Conservation (phyloP, 2,329 filamentous ascomycete species). For the Gnomoniopsis smithogilvyi region DNA sequence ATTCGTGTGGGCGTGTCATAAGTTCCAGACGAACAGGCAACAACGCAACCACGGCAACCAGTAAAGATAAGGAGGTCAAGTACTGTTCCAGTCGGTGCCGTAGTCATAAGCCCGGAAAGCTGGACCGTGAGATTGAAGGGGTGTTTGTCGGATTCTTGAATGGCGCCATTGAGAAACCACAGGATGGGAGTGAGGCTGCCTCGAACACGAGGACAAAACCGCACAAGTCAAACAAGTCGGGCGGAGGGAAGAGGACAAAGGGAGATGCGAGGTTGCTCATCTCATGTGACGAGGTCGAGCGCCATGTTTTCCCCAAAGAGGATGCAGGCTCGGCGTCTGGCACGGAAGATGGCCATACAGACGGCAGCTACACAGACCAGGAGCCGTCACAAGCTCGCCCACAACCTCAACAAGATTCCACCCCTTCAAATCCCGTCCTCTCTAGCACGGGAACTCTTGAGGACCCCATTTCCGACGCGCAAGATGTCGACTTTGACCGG, state of each 20-base stretch:
- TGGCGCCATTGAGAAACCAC: slow-evolving; percentile 9
- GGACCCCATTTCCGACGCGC: not conserved
- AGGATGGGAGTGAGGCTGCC: not conserved
- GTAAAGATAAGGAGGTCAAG: slow-evolving; percentile 34
- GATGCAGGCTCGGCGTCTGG: slow-evolving; percentile 38
- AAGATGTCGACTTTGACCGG: slow-evolving; percentile 18
- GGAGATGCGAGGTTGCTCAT: slow-evolving; percentile 49
- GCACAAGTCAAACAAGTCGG: slow-evolving; percentile 16
- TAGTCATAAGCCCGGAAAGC: slow-evolving; percentile 43
- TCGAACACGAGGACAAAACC: not conserved
- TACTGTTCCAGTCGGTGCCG: slow-evolving; percentile 58
- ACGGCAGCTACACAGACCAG: not conserved
- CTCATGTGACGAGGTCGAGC: slow-evolving; percentile 47
- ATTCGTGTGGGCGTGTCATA: slow-evolving; percentile 55
- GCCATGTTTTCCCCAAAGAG: slow-evolving; percentile 42
- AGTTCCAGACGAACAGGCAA: slow-evolving; percentile 29
- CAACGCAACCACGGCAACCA: not conserved
- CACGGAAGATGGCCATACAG: slow-evolving; percentile 34
- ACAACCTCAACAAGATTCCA: not conserved
- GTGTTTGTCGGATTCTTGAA: slow-evolving; percentile 39
- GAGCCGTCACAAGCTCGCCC: not conserved
- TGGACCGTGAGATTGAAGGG: slow-evolving; percentile 51
- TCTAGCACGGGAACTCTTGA: not conserved
- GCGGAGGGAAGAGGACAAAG: slow-evolving; percentile 37
- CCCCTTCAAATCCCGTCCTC: slow-evolving; percentile 6